A percentile compares a stretch with the other conserved stretches of the same genome.
phyloP scores from a whole-genome alignment of 2,329 filamentous ascomycete species.

The Aureobasidium musti region DNA sequence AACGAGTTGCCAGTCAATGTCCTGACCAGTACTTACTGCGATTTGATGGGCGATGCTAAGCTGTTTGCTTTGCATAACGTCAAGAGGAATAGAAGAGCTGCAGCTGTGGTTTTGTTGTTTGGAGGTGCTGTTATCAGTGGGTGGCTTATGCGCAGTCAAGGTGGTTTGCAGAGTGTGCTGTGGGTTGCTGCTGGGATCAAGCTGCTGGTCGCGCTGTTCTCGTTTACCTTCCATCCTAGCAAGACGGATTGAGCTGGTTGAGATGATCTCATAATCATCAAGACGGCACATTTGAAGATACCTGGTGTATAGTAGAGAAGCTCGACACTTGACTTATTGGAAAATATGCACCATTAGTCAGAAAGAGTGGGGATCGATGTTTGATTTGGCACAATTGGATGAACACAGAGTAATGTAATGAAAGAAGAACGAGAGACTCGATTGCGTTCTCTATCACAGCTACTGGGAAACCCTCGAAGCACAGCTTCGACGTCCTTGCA shows the following conservation, averaged over 20 bases:
- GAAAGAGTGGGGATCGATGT: background rate
- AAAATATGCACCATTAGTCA: background rate
- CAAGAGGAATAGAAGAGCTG: constrained; percentile 54
- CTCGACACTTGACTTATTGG: background rate
- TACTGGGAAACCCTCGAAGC: background rate
- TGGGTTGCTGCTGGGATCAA: constrained; percentile 54
- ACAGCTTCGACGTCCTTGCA: background rate
- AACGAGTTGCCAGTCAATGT: constrained; percentile 59
- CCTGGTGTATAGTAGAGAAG: too few relatives aligned
- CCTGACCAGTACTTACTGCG: constrained; percentile 58
- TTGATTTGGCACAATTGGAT: background rate
- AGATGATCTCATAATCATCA: background rate
- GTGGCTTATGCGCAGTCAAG: constrained; percentile 51
- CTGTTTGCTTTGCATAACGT: constrained; percentile 53
- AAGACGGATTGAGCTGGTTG: constrained; percentile 2
- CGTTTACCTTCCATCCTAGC: constrained; percentile 31
- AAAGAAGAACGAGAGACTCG: background rate
- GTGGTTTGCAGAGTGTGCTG: constrained; percentile 48
- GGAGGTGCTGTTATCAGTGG: constrained; percentile 53
- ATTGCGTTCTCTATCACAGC: background rate
- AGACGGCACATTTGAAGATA: too few relatives aligned
- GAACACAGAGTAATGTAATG: background rate
- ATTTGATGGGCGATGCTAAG: constrained; percentile 55
- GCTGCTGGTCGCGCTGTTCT: constrained; percentile 43
- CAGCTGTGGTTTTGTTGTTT: constrained; percentile 51